phyloP scores from a whole-genome alignment of 805 yeast species.

The Hanseniaspora lindneri region DNA sequence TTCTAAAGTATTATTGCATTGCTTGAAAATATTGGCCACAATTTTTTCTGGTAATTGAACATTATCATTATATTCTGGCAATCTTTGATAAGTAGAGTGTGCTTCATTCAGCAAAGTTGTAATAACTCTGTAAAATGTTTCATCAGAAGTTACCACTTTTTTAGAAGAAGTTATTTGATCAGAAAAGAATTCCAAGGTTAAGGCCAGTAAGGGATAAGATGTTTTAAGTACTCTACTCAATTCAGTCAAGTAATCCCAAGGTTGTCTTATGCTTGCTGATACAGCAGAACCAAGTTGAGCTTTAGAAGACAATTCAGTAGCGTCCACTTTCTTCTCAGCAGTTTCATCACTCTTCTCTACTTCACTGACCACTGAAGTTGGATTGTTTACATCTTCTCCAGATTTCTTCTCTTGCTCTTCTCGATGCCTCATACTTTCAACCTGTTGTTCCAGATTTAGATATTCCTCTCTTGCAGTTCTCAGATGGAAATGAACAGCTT shows the following conservation, averaged over 20 bases:
- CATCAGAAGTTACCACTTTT: constrained; percentile 77
- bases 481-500: constrained; percentile 89
- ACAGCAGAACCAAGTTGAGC: too few species aligned
- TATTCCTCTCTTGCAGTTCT: constrained; percentile 92
- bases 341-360: not conserved
- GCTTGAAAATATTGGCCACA: constrained; percentile 72
- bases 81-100: constrained; percentile 73
- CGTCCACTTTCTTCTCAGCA: constrained; percentile 5
- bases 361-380: constrained; percentile 17
- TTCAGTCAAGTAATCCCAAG: constrained; percentile 89
- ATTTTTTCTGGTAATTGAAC: constrained; percentile 83
- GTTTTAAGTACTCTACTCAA: constrained; percentile 92
- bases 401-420: constrained; percentile 3
- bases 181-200: constrained; percentile 85
- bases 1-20: constrained; percentile 88
- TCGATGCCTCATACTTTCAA: constrained; percentile 34
- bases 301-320: too few species aligned
- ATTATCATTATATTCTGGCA: constrained; percentile 77
- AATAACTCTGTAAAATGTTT: constrained; percentile 87
- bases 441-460: constrained; percentile 73
- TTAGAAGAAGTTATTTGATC: constrained; percentile 91
- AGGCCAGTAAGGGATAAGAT: constrained; percentile 85
- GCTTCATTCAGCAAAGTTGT: constrained; percentile 90
- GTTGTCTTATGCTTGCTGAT: too few species aligned
- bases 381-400: constrained; percentile 24